These are phyloP conservation scores for Cordyceps cateniannulata DNA, from an alignment of 2,329 filamentous ascomycete genomes.

Conservation along the genomic window DNA sequence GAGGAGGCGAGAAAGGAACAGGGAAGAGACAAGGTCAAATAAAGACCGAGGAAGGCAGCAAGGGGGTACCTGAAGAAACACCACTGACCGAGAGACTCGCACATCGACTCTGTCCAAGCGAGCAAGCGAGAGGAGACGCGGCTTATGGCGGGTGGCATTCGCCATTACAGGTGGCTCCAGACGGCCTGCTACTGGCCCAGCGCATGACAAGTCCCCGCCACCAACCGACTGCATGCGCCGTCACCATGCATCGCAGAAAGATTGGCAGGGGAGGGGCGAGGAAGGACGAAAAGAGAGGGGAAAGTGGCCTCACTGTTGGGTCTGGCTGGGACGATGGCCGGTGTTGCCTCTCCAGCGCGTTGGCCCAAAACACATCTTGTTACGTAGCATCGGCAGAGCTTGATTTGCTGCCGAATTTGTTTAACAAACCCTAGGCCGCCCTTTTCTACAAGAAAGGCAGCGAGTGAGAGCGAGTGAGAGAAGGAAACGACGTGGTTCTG, in stretches of 20 bases:
- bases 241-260: not conserved
- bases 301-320: not conserved
- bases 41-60: too few species aligned
- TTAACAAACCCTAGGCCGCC: too few species aligned
- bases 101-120: not conserved
- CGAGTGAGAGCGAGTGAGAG: too few species aligned
- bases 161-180: not conserved
- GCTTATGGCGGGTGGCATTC: not conserved
- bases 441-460: too few species aligned
- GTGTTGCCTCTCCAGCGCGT: conserved; percentile 12
- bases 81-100: not conserved
- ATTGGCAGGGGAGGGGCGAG: not conserved
- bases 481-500: too few species aligned
- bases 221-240: not conserved
- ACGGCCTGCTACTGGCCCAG: not conserved
- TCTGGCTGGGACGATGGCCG: not conserved
- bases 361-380: conserved; percentile 14
- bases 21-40: too few species aligned
- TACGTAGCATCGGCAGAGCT: conserved; percentile 10
- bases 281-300: not conserved
- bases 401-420: too few species aligned
- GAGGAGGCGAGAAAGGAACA: too few species aligned
- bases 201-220: not conserved
- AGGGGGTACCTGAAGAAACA: too few species aligned
- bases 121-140: not conserved